Base-by-base conservation (phyloP, 768 basidiomycete species). In the Suillus hirtellus region DNA sequence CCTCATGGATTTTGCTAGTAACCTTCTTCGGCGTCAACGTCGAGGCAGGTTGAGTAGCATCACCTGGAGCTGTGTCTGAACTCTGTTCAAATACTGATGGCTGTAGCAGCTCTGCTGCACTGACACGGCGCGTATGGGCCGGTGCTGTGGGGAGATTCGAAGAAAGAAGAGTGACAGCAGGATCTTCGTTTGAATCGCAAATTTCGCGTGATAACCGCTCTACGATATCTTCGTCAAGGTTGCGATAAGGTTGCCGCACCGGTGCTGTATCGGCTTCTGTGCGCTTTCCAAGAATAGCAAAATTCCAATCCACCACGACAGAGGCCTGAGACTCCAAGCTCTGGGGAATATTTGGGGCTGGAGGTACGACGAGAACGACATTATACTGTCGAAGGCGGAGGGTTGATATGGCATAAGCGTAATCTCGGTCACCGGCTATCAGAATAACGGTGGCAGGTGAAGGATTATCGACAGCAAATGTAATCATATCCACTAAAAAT, bases 381-480 rank as follows among this genome's bases (percentile, higher is more conserved):
- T 77, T 74, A 70, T 85, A 86, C 52, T 76, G 75, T 63, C 86
- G 81, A 60, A 85, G 77, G 38, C 84, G 81, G 54, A 90, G 74
- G 42, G 78, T 76, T 1, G 88, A 84, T 52, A 88, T 72, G n/a
- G 84, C 83, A 69, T 88, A 89, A 4, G 83, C 82, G 66, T 88
- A 85, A 70, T 89, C 88, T 47, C 86, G 80, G 72, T 90, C 88
- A 19, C 84, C 86, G 0, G 88, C 81, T 67, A 91, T 86, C 43
- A 91, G 76, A 50, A 89, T 73, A 66, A 89, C 74, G 17, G 87
- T 88, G 34, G 81, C 69, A 63, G 83, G 81, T 2, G 80, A 63
- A 3, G 81, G 75, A 65, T 83, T 81, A 74, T 90, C 89, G 68
- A 87, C 82, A n/a, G 85, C 88, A 70, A 85, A 83, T 8, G 83